phyloP scores from a whole-genome alignment of 2,329 filamentous ascomycete species.

The Ilyonectria sp. region DNA sequence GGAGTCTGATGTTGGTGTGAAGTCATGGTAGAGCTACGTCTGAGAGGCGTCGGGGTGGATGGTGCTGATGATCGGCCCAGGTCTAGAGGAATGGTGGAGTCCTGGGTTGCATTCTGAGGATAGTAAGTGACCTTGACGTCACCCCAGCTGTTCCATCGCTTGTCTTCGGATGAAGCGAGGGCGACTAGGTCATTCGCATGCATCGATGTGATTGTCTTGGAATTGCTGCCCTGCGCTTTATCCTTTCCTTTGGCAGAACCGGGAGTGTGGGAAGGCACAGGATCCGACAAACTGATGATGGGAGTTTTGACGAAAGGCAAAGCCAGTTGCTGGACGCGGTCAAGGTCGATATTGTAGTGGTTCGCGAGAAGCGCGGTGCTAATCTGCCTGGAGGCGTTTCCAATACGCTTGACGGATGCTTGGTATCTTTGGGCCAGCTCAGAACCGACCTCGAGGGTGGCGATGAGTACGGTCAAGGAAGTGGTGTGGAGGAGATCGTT shows the following conservation, averaged over 20 bases:
- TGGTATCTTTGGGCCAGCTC: slow-evolving; percentile 94
- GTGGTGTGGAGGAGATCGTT: slow-evolving; percentile 92
- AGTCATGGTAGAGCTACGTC: slow-evolving; percentile 74
- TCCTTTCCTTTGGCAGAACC: slow-evolving; percentile 83
- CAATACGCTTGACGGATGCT: slow-evolving; percentile 84
- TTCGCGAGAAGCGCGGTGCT: slow-evolving; percentile 83
- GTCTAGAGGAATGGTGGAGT: slow-evolving; percentile 43
- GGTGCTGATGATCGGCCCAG: slow-evolving; percentile 65
- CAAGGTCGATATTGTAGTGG: slow-evolving; percentile 85
- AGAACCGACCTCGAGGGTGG: slow-evolving; percentile 84
- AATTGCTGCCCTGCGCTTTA: slow-evolving; percentile 62
- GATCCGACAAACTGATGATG: slow-evolving; percentile 66
- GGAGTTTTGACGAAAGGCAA: slow-evolving; percentile 84
- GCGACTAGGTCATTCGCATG: slow-evolving; percentile 89
- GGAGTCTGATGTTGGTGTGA: slow-evolving; percentile 60
- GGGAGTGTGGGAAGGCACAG: slow-evolving; percentile 67
- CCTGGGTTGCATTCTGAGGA: slow-evolving; percentile 56
- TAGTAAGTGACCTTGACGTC: slow-evolving; percentile 88
- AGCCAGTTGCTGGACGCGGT: slow-evolving; percentile 88
- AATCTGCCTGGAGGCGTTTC: slow-evolving; percentile 75
- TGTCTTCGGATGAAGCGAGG: slow-evolving; percentile 74
- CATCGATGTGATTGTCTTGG: slow-evolving; percentile 70
- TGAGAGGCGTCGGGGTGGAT: slow-evolving; percentile 81
- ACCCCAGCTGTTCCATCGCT: slow-evolving; percentile 83
- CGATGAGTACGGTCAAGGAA: slow-evolving; percentile 82